Percentiles rank a stretch among this genome's conserved stretches.
phyloP scores from a whole-genome alignment of 345 rosid genomes.

The Corchorus capsularis region DNA sequence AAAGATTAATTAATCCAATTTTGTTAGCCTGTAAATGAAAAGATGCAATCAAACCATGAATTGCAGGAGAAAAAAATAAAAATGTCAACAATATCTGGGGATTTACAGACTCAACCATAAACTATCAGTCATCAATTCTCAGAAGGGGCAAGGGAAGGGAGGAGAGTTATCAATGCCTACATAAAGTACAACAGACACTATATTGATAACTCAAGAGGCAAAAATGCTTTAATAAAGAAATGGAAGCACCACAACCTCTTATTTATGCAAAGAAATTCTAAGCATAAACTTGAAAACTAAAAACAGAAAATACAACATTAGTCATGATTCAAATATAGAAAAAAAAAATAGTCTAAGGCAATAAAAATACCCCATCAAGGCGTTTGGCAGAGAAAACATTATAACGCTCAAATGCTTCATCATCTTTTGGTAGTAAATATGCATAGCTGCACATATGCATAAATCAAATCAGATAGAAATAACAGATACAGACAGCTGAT shows the following conservation, averaged over 20 bases:
- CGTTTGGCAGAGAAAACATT: constrained; percentile 65
- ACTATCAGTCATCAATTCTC: constrained; percentile 1
- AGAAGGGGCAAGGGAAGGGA: background rate
- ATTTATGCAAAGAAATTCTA: background rate
- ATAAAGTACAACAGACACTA: background rate
- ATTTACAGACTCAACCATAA: constrained; percentile 7
- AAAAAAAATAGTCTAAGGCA: background rate
- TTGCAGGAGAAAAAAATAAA: background rate
- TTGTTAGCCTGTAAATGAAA: constrained; percentile 90
- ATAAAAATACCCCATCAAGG: constrained; percentile 76
- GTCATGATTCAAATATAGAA: background rate
- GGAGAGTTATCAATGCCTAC: background rate
- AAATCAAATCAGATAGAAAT: constrained; percentile 10
- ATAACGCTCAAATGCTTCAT: constrained; percentile 86
- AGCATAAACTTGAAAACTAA: background rate
- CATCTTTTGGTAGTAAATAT: constrained; percentile 92
- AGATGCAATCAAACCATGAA: background rate
- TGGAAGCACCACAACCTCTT: background rate
- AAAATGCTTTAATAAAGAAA: background rate
- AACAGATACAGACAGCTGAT: constrained; percentile 7
- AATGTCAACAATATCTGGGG: background rate
- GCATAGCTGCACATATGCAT: constrained; percentile 57
- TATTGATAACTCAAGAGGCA: background rate
- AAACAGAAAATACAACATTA: too few species aligned
- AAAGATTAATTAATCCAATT: constrained; percentile 94